These are phyloP conservation scores for Cryptococcus hybrid DNA, from an alignment of 1,284 basidiomycete species.

Conservation along the genomic window DNA sequence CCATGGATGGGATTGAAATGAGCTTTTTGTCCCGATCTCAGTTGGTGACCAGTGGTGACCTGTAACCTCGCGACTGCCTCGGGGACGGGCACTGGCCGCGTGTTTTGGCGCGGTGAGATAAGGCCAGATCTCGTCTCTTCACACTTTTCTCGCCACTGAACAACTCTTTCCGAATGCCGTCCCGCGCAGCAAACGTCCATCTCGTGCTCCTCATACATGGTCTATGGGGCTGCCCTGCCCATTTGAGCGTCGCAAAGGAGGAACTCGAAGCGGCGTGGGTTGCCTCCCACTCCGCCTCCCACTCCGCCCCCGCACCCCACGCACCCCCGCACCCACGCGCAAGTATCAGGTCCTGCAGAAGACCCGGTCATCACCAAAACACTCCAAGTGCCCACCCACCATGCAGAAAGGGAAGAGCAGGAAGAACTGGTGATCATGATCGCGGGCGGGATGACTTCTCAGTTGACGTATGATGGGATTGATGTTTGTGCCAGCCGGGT, in stretches of 20 bases:
- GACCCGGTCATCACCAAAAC: constrained; percentile 17
- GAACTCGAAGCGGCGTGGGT: constrained; percentile 32
- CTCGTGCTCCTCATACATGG: constrained; percentile 49
- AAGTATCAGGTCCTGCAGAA: constrained; percentile 12
- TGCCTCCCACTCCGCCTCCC: neutral
- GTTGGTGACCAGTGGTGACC: too few species aligned
- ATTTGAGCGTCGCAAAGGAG: constrained; percentile 37
- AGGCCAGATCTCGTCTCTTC: too few species aligned
- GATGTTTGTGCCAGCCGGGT: constrained; percentile 48
- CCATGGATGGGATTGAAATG: too few species aligned
- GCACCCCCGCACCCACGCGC: too few species aligned
- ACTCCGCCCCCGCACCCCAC: too few species aligned
- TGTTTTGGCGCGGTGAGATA: too few species aligned
- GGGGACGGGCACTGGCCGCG: too few species aligned
- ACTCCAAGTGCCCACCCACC: neutral
- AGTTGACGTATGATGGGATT: constrained; percentile 47
- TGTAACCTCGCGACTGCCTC: too few species aligned
- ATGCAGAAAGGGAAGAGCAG: neutral
- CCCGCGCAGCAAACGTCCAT: constrained; percentile 24
- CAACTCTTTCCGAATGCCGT: too few species aligned
- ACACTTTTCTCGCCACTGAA: too few species aligned
- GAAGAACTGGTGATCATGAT: constrained; percentile 41
- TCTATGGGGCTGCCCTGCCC: constrained; percentile 44
- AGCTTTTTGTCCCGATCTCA: too few species aligned
- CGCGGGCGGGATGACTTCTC: constrained; percentile 41